phyloP scores from a whole-genome alignment of 139 green algal genomes.

The Tetradesmus obliquus region DNA sequence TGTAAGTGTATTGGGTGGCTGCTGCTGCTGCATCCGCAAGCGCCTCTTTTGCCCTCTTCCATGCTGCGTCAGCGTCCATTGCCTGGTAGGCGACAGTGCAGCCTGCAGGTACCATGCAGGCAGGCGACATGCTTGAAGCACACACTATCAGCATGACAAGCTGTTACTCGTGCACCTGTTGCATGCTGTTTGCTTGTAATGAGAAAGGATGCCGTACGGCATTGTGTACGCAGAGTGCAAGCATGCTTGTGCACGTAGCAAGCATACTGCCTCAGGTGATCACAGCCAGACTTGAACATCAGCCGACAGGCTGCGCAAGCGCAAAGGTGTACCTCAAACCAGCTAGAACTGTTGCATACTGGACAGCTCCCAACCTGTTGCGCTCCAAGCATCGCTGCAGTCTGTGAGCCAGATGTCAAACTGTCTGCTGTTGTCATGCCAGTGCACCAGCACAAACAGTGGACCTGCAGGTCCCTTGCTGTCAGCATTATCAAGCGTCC shows the following conservation, averaged over 20 bases:
- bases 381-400: background rate
- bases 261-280: background rate
- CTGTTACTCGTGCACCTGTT: too few species aligned
- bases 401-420: slow-evolving; percentile 29
- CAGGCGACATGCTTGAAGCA: background rate
- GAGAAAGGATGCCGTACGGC: too few species aligned
- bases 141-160: too few species aligned
- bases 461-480: slow-evolving; percentile 6
- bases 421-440: slow-evolving; percentile 4
- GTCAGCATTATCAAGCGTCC: background rate
- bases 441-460: slow-evolving; percentile 22
- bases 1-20: background rate
- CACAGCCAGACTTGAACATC: background rate
- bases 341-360: background rate
- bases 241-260: background rate
- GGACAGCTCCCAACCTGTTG: background rate
- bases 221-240: background rate
- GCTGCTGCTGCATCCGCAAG: background rate
- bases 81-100: background rate
- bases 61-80: background rate
- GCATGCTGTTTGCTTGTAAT: too few species aligned
- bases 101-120: background rate
- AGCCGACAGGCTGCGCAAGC: too few species aligned
- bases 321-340: background rate
- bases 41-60: background rate